A percentile compares a stretch with the other conserved stretches of the same genome.
Conservation (phyloP, 2,329 filamentous ascomycete genomes). For the Aspergillus pseudotamarii region DNA sequence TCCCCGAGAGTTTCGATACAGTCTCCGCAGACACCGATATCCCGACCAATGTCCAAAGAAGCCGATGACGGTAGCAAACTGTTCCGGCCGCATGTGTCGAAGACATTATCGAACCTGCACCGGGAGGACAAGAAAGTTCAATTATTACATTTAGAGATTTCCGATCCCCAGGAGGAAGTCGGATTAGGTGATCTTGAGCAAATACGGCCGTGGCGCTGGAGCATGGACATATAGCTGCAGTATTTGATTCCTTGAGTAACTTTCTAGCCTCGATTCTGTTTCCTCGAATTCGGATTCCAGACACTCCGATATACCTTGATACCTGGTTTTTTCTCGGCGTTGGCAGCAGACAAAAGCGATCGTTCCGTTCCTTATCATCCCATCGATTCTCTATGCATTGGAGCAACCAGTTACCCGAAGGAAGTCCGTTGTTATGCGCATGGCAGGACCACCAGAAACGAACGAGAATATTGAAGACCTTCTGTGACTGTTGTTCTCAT, state of each 20-base stretch:
- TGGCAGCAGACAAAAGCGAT: conserved; percentile 16
- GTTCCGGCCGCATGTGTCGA: conserved; percentile 34
- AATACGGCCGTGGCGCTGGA: conserved; percentile 46
- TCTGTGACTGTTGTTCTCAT: conserved; percentile 1
- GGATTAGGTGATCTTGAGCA: conserved; percentile 35
- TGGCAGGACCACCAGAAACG: conserved; percentile 18
- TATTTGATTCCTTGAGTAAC: not conserved
- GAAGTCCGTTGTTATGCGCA: conserved; percentile 11
- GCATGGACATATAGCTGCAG: conserved; percentile 44
- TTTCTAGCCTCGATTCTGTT: not conserved
- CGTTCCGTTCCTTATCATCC: conserved; percentile 4
- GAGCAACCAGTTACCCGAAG: conserved; percentile 8
- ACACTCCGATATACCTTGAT: not conserved
- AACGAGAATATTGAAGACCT: conserved; percentile 2
- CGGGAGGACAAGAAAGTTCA: conserved; percentile 39
- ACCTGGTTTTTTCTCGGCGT: conserved; percentile 14
- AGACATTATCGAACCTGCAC: conserved; percentile 36
- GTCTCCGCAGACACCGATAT: conserved; percentile 39
- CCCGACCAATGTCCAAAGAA: conserved; percentile 41
- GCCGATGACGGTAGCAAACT: conserved; percentile 34
- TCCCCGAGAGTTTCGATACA: conserved; percentile 33
- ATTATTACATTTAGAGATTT: conserved; percentile 41
- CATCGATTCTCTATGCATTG: conserved; percentile 6
- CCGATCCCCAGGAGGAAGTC: conserved; percentile 33
- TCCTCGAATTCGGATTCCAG: conserved; percentile 5